Percentiles rank a stretch among this genome's conserved stretches.
phyloP scores from a whole-genome alignment of 2,329 filamentous ascomycete genomes.

The Nannizzia gypsea region DNA sequence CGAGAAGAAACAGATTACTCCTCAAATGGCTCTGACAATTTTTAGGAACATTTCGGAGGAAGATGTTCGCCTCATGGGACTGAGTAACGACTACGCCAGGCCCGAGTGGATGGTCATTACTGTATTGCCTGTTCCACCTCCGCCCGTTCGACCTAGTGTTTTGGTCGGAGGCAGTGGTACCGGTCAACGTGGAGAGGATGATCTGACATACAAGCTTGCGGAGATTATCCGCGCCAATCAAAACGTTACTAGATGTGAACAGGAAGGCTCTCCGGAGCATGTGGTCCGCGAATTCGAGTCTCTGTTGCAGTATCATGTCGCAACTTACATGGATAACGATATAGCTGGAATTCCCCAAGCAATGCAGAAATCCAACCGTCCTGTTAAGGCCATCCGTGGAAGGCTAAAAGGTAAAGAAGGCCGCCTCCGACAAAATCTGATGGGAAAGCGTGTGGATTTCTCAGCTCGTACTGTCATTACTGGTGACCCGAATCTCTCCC shows the following conservation, averaged over 20 bases:
- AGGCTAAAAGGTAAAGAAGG: conserved; percentile 99
- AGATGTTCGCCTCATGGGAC: conserved; percentile 73
- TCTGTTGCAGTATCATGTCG: conserved; percentile 91
- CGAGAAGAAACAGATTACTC: conserved; percentile 71
- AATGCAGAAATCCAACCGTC: conserved; percentile 90
- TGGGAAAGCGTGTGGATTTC: conserved; percentile 99
- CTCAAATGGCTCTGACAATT: conserved; percentile 72
- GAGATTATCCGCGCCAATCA: conserved; percentile 97
- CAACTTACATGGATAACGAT: conserved; percentile 99
- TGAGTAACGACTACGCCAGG: conserved; percentile 88
- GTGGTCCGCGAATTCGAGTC: conserved; percentile 84
- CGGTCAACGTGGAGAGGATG: conserved; percentile 90
- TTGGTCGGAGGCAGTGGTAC: conserved; percentile 90
- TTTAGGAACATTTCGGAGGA: conserved; percentile 73
- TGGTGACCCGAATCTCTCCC: conserved; percentile 87
- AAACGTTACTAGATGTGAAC: conserved; percentile 81
- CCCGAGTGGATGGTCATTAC: conserved; percentile 98
- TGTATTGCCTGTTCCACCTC: conserved; percentile 86
- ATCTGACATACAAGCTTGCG: conserved; percentile 97
- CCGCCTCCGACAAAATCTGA: conserved; percentile 92
- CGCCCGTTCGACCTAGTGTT: conserved; percentile 90
- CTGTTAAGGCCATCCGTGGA: conserved; percentile 90
- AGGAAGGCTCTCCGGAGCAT: conserved; percentile 83
- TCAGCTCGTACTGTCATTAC: conserved; percentile 99
- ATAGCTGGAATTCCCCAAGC: conserved; percentile 92